A percentile compares a stretch with the other conserved stretches of the same genome.
Conservation (phyloP, 1,284 basidiomycete genomes). For the Phylloporus sp. region DNA sequence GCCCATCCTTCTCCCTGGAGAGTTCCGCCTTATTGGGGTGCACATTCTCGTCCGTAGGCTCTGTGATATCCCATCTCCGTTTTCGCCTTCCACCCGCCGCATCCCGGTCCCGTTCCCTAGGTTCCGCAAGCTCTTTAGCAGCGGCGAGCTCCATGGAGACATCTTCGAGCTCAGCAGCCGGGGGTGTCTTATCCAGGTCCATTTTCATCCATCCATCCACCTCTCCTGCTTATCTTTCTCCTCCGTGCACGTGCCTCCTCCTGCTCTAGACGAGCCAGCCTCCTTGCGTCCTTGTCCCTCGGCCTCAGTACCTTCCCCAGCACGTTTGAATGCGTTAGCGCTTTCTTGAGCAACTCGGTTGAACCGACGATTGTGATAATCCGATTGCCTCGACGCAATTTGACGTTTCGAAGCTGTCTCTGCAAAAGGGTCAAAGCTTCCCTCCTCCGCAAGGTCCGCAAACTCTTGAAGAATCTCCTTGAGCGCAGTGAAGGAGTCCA, state of each 20-base stretch:
- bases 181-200: conserved; percentile 89
- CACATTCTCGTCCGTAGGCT: conserved; percentile 65
- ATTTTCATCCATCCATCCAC: conserved; percentile 82
- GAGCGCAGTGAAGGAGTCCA: conserved; percentile 90
- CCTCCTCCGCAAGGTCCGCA: conserved; percentile 89
- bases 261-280: conserved; percentile 88
- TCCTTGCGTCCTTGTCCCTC: conserved; percentile 96
- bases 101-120: conserved; percentile 43
- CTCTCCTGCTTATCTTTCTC: conserved; percentile 85
- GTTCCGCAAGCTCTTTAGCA: conserved; percentile 56
- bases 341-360: conserved; percentile 81
- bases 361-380: conserved; percentile 96
- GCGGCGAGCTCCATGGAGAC: conserved; percentile 72
- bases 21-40: conserved; percentile 65
- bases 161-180: conserved; percentile 75
- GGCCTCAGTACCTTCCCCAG: conserved; percentile 68
- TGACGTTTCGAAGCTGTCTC: conserved; percentile 92
- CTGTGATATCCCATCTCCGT: conserved; percentile 86
- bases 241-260: conserved; percentile 89
- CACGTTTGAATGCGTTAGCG: conserved; percentile 78
- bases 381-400: conserved; percentile 92
- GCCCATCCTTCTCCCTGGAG: conserved; percentile 58
- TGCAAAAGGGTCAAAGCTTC: conserved; percentile 91
- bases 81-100: conserved; percentile 73
- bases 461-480: conserved; percentile 97